Conservation (phyloP, 2,329 filamentous ascomycete species). For the Xylariaceae sp. region DNA sequence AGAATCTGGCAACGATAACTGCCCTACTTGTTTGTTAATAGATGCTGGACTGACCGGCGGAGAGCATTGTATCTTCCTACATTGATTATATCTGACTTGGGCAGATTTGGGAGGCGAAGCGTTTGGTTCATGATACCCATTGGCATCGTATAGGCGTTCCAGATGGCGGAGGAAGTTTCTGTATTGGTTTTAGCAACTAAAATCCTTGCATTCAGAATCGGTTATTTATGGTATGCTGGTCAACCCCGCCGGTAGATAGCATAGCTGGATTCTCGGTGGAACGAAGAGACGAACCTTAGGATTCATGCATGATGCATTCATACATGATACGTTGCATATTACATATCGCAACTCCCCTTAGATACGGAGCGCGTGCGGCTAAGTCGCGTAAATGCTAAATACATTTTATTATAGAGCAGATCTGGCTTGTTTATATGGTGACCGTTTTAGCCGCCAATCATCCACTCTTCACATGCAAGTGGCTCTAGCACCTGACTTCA, state of each 20-base stretch:
- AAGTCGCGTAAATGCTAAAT: no score
- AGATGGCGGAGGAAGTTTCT: background rate
- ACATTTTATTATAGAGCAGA: no score
- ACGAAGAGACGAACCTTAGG: background rate
- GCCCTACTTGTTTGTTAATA: background rate
- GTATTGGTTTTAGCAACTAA: background rate
- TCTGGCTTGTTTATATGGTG: no score
- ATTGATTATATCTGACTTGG: slow-evolving; percentile 9
- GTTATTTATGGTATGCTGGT: background rate
- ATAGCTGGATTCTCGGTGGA: background rate
- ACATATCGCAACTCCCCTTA: background rate
- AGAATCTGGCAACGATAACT: background rate
- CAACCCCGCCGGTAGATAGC: background rate
- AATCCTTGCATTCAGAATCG: background rate
- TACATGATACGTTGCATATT: no score
- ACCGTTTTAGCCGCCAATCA: no score
- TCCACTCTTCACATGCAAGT: no score
- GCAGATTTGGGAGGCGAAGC: slow-evolving; percentile 2
- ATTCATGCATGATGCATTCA: background rate
- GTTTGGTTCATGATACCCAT: slow-evolving; percentile 13
- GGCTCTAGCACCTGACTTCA: no score
- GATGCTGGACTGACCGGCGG: background rate
- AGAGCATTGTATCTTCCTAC: background rate
- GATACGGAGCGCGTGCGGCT: no score
- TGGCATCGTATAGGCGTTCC: slow-evolving; percentile 17